Base-by-base conservation (phyloP, 2,329 filamentous ascomycete genomes). In the Chalaropsis thielavioides region DNA sequence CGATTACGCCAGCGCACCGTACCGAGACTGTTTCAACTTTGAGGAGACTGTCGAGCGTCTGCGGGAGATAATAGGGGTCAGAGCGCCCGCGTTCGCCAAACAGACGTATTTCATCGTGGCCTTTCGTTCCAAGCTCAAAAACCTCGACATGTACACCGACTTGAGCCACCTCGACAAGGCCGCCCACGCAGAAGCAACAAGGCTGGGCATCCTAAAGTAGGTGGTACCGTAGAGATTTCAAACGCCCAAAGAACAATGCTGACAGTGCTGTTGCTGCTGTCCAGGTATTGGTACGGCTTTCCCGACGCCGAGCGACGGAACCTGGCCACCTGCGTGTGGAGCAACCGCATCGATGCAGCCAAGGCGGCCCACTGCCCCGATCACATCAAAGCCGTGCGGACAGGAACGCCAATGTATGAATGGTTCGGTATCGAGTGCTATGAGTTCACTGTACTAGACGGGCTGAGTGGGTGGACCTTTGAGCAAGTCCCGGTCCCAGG, bases 231-330 rank as follows among this genome's bases (percentile, higher is more conserved):
- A 44, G 19, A 3, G 15, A 27, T 31, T 31, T 6, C 31, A 31
- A 31, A 31, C 3, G n/a, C n/a, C n/a, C n/a, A 43, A 17, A 8
- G 15, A 0, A 56, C 7, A 24, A 58, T 11, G 3, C 19, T 58
- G 15, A 58, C 15, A 51, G 13, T n/a, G n/a, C n/a, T n/a, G n/a
- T 56, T 24, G 24, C 35, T 19, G 35, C 22, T 19, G 15, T n/a
- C 59, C 68, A 86, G 83, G 74, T 96, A 96, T 75, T 96, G 92
- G 90, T 96, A 95, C 74, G 90, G 90, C 1, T 79, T 77, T 41
- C 86, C 87, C 22, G 84, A 95, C 75, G 76, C 74, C 54, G 79
- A 87, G 62, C 80, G 87, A 68, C 79, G 83, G 71, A 96, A 96
- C 75, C 75, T 96, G 70, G 92, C 92, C 54, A 96, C 91, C 61